Conservation (phyloP, 2,329 filamentous ascomycete species). For the Beauveria rudraprayagi region DNA sequence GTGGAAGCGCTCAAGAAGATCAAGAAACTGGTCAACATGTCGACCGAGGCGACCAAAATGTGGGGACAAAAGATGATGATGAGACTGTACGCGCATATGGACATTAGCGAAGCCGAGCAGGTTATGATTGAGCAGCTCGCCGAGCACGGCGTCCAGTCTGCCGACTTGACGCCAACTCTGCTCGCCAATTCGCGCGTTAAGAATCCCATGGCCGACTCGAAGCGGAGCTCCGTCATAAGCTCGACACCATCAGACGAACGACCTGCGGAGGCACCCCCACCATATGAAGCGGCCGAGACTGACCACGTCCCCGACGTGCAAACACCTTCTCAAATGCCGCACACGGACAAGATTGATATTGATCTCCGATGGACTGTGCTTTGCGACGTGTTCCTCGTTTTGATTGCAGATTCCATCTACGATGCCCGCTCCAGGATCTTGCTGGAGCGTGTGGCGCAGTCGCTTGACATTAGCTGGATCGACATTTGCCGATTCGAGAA, state of each 20-base stretch:
- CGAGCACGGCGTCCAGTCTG: constrained; percentile 80
- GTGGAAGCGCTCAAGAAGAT: constrained; percentile 55
- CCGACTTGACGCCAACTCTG: constrained; percentile 74
- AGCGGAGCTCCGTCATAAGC: constrained; percentile 9
- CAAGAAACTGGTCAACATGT: constrained; percentile 63
- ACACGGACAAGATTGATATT: constrained; percentile 80
- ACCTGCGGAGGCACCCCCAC: constrained; percentile 44
- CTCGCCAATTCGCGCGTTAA: constrained; percentile 90
- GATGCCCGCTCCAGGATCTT: constrained; percentile 80
- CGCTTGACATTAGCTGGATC: constrained; percentile 76
- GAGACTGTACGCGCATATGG: constrained; percentile 89
- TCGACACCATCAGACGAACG: constrained; percentile 34
- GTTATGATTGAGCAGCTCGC: constrained; percentile 98
- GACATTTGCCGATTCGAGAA: constrained; percentile 97
- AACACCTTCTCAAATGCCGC: constrained; percentile 73
- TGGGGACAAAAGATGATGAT: constrained; percentile 99
- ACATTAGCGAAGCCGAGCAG: constrained; percentile 84
- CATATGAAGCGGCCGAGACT: constrained; percentile 55
- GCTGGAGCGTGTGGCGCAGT: constrained; percentile 72
- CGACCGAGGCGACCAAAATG: constrained; percentile 77
- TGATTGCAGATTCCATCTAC: constrained; percentile 95
- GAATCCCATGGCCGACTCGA: constrained; percentile 68
- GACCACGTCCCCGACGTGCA: constrained; percentile 72
- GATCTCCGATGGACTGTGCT: constrained; percentile 95
- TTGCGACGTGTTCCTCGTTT: constrained; percentile 86